Conservation (phyloP, 345 rosid species). For the Eucalyptus grandis region DNA sequence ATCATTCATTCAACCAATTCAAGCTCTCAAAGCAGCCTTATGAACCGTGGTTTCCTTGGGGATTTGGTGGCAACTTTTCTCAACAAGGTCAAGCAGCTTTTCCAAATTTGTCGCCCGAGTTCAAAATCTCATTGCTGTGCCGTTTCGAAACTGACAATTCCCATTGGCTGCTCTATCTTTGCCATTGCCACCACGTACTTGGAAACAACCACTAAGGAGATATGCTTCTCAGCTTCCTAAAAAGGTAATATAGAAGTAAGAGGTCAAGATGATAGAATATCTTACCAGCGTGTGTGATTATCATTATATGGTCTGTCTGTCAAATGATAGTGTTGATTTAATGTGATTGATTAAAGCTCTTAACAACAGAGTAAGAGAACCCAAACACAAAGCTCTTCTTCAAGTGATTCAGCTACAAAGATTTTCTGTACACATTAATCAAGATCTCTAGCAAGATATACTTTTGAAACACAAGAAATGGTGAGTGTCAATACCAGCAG, state of each 20-base stretch:
- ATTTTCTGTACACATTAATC: too few species aligned
- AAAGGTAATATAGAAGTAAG: background rate
- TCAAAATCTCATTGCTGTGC: slow-evolving; percentile 82
- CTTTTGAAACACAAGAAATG: too few species aligned
- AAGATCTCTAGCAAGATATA: background rate
- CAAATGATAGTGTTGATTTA: too few species aligned
- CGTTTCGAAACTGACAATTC: slow-evolving; percentile 62
- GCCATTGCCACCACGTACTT: slow-evolving; percentile 51
- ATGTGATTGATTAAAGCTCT: too few species aligned
- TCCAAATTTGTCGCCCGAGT: slow-evolving; percentile 81
- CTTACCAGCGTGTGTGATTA: background rate
- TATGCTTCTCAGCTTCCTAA: slow-evolving; percentile 91
- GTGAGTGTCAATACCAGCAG: too few species aligned
- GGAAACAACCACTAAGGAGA: slow-evolving; percentile 93
- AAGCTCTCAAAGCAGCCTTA: slow-evolving; percentile 60
- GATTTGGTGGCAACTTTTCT: slow-evolving; percentile 87
- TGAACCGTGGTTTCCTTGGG: slow-evolving; percentile 91
- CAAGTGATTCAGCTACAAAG: too few species aligned
- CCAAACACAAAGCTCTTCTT: too few species aligned
- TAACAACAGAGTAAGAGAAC: too few species aligned
- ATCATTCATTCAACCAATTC: background rate
- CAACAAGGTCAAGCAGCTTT: slow-evolving; percentile 85
- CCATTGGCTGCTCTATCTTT: slow-evolving; percentile 77
- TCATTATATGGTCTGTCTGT: background rate
- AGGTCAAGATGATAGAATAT: background rate